These are phyloP conservation scores for Myochromella boudieri DNA, from an alignment of 768 basidiomycete species.

Conservation along the genomic window DNA sequence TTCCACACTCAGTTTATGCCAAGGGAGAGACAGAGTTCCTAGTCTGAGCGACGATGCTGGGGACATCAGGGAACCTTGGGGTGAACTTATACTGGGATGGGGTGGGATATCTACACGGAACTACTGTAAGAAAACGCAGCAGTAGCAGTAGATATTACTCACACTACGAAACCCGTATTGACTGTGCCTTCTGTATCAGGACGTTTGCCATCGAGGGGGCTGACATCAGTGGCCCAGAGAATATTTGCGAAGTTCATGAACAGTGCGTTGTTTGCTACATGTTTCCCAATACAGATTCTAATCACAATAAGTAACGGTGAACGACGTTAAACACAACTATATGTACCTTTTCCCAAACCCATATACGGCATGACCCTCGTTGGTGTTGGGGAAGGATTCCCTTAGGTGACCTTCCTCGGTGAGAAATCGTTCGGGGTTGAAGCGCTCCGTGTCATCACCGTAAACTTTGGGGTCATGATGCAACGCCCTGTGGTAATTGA, in stretches of 20 bases:
- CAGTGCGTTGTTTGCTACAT: slow-evolving; percentile 14
- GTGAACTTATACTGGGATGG: neutral
- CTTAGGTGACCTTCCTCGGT: no score
- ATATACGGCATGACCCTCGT: slow-evolving; percentile 59
- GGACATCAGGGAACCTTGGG: neutral
- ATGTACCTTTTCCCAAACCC: slow-evolving; percentile 68
- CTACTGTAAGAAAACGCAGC: neutral
- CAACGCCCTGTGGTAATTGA: slow-evolving; percentile 43
- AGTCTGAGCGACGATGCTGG: neutral
- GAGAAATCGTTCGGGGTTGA: slow-evolving; percentile 64
- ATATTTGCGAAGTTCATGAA: slow-evolving; percentile 15
- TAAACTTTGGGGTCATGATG: slow-evolving; percentile 56
- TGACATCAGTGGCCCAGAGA: slow-evolving; percentile 15
- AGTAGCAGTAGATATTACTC: neutral
- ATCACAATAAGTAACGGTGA: no score
- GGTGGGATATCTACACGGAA: neutral
- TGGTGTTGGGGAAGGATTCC: slow-evolving; percentile 42
- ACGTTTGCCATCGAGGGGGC: neutral
- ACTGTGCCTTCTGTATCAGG: neutral
- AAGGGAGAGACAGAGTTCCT: no score
- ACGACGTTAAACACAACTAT: no score
- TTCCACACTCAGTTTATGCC: no score
- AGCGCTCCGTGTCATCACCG: slow-evolving; percentile 49
- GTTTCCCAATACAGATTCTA: slow-evolving; percentile 18
- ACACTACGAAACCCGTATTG: slow-evolving; percentile 1